Evolutionary conservation across 441 rosid species (phyloP).

Genomic region (Metrosideros polymorpha): DNA sequence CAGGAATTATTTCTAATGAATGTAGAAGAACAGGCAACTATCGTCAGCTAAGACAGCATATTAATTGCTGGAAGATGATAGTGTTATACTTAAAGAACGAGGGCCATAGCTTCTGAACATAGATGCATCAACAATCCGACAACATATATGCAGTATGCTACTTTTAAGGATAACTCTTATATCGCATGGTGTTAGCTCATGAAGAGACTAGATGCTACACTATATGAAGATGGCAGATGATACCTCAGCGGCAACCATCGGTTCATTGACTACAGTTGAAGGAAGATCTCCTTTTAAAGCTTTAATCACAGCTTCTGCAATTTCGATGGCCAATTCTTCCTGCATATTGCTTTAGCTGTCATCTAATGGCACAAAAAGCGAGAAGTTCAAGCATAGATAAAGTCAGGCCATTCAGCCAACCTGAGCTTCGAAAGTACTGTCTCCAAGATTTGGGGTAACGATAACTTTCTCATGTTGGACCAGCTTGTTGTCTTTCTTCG

Average conservation of each 20-base stretch:
- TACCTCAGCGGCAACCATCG: constrained; percentile 16
- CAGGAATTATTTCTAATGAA: not conserved
- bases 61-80: not conserved
- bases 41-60: not conserved
- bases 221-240: not conserved
- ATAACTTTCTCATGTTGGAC: constrained; percentile 9
- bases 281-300: constrained; percentile 10
- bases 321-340: constrained; percentile 9
- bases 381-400: not conserved
- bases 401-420: not conserved
- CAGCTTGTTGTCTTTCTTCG: constrained; percentile 2
- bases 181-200: not conserved
- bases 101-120: not conserved
- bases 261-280: constrained; percentile 10
- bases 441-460: constrained; percentile 15
- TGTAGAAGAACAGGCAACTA: not conserved
- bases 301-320: constrained; percentile 11
- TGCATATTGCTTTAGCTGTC: not conserved
- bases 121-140: not conserved
- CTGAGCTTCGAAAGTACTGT: constrained; percentile 11
- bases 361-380: not conserved
- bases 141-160: not conserved
- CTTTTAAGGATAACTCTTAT: not conserved
- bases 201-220: not conserved
- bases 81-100: not conserved